Conservation (phyloP, 2,329 filamentous ascomycete species). For the Lizonia empirigonia region DNA sequence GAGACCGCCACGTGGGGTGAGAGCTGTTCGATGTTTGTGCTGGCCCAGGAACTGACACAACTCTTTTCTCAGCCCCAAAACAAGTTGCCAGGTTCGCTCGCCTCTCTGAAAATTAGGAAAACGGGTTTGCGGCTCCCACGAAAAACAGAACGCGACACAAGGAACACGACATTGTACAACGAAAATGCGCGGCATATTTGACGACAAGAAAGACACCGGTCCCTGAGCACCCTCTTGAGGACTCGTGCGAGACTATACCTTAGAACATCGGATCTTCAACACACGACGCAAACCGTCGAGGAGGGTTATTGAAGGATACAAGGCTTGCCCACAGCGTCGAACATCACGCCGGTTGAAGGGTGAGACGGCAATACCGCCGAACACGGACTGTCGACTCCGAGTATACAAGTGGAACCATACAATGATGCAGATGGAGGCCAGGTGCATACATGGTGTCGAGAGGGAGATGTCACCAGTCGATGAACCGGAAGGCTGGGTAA, state of each 20-base stretch:
- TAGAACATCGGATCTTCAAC: not conserved
- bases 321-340: not conserved
- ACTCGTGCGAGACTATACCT: too few relatives aligned
- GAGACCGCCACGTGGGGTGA: conserved; percentile 50
- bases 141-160: conserved; percentile 28
- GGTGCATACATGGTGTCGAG: not conserved
- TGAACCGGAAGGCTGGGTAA: conserved; percentile 1
- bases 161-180: conserved; percentile 23
- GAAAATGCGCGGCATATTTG: conserved; percentile 9
- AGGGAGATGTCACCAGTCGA: not conserved
- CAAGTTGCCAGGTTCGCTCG: conserved; percentile 9
- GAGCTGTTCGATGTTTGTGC: conserved; percentile 24
- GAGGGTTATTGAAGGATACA: not conserved
- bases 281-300: not conserved
- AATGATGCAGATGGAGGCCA: not conserved
- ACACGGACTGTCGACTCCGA: not conserved
- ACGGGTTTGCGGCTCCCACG: conserved; percentile 18
- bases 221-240: not conserved
- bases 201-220: not conserved
- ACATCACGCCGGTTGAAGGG: not conserved
- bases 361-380: not conserved
- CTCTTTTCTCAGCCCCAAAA: conserved; percentile 15
- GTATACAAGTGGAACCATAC: not conserved
- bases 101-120: not conserved
- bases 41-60: conserved; percentile 31